Evolutionary conservation across 1,284 basidiomycete genomes (phyloP), one percentile per base, ranked within the genome.

Genomic region (Caloboletus inedulis): DNA sequence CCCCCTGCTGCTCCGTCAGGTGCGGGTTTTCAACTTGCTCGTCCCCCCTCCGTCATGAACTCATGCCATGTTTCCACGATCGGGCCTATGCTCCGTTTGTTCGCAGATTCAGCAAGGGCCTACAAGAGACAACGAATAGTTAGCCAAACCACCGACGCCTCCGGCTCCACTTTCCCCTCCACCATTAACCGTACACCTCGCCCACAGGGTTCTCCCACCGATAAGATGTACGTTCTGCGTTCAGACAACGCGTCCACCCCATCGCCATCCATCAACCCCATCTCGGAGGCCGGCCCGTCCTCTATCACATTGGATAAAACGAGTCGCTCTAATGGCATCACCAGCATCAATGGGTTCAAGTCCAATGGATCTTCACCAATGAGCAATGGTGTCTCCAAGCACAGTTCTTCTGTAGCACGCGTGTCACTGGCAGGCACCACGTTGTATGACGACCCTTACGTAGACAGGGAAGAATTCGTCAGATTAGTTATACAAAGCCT

Each of bases 381-480:
- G 57, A 71, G 70, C 41, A 81, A 79, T 57, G 77, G 77, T 19
- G 59, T 75, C 41, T 62, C 74, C 58, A 83, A 78, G 63, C 75
- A 77, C 60, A 71, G 68, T 52, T 68, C 69, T 25, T 63, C 72
- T 23, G 66, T 87, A 56, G 67, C 82, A 29, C 79, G 74, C 61
- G 84, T 90, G 41, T 75, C 76, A 45, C 76, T 89, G 34, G 85
- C 85, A 19, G 87, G 89, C 27, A 81, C 82, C 42, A 78, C 79
- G 40, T 74, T 91, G 35, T 91, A 89, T 62, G 82, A 88, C 47
- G 87, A 87, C 68, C 85, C 87, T 57, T 75, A 77, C 57, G 77
- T 97, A 51, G 85, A 94, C 72, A 80, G 93, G 59, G 89, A 95
- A 69, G 95, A 99, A 73, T 89, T 94, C 61, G 86, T 98, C 47